These are phyloP conservation scores for Cladosporium sp. DNA, from an alignment of 2,329 filamentous ascomycete species.

Conservation along the genomic window DNA sequence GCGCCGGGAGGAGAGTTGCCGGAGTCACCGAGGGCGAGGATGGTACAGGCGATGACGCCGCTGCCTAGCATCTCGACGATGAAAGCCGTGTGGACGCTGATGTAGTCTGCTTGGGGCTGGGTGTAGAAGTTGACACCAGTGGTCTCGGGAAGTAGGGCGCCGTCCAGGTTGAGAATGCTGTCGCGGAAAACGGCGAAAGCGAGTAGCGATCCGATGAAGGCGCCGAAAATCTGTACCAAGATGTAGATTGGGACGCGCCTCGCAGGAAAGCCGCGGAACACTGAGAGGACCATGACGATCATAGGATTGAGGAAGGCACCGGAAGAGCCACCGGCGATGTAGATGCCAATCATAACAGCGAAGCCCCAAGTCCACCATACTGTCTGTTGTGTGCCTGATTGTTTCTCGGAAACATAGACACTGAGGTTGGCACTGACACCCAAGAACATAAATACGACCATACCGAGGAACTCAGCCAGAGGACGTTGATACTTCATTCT, in stretches of 20 bases:
- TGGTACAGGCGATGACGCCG: constrained; percentile 41
- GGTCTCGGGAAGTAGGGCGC: constrained; percentile 36
- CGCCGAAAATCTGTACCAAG: constrained; percentile 54
- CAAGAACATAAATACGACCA: constrained; percentile 36
- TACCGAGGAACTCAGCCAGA: constrained; percentile 62
- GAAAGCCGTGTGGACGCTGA: constrained; percentile 43
- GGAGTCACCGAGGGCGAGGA: constrained; percentile 41
- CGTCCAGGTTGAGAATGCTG: constrained; percentile 39
- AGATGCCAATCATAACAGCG: constrained; percentile 52
- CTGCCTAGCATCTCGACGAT: constrained; percentile 43
- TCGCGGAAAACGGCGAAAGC: constrained; percentile 48
- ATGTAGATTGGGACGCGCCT: constrained; percentile 53
- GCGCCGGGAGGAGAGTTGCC: constrained; percentile 42
- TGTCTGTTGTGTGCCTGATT: constrained; percentile 27
- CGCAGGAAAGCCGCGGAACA: constrained; percentile 56
- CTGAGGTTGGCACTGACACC: constrained; percentile 31
- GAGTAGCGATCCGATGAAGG: constrained; percentile 51
- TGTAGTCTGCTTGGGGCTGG: constrained; percentile 29
- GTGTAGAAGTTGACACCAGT: constrained; percentile 33
- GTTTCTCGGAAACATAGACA: constrained; percentile 43
- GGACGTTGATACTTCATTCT: constrained; percentile 56
- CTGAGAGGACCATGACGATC: constrained; percentile 43
- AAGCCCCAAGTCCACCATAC: constrained; percentile 52
- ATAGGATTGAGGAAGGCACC: constrained; percentile 52
- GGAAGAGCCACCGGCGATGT: constrained; percentile 46